A percentile compares a stretch with the other conserved stretches of the same genome.
phyloP scores from a whole-genome alignment of 2,329 filamentous ascomycete genomes.

The Aspergillus ustus region DNA sequence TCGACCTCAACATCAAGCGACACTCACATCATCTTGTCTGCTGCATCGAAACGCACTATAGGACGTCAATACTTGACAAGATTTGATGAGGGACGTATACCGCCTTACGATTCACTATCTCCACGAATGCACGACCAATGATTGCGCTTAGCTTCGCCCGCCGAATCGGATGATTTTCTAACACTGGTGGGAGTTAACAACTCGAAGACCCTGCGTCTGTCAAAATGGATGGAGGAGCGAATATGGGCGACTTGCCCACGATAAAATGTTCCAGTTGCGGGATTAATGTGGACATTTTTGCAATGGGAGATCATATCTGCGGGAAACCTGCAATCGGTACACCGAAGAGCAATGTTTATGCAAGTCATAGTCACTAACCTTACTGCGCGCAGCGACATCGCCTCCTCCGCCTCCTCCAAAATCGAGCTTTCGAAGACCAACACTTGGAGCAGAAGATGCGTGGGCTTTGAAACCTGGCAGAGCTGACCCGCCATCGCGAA shows the following conservation, averaged over 20 bases:
- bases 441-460: constrained; percentile 27
- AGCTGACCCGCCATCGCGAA: constrained; percentile 56
- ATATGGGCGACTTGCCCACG: constrained; percentile 74
- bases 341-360: neutral
- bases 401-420: constrained; percentile 35
- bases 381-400: constrained; percentile 12
- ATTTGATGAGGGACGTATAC: neutral
- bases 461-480: constrained; percentile 48
- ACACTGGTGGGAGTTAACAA: constrained; percentile 12
- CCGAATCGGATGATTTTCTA: constrained; percentile 20
- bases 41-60: neutral
- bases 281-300: constrained; percentile 76
- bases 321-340: constrained; percentile 47
- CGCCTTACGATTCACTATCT: neutral
- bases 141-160: constrained; percentile 11
- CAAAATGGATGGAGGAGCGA: constrained; percentile 46
- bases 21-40: constrained; percentile 1
- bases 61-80: neutral
- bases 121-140: constrained; percentile 16
- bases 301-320: constrained; percentile 86
- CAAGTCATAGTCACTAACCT: constrained; percentile 9
- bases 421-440: constrained; percentile 31
- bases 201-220: constrained; percentile 46
- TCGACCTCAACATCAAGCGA: constrained; percentile 2
- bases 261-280: constrained; percentile 88